phyloP scores from a whole-genome alignment of 2,329 filamentous ascomycete genomes.

The Fusarium sp. region DNA sequence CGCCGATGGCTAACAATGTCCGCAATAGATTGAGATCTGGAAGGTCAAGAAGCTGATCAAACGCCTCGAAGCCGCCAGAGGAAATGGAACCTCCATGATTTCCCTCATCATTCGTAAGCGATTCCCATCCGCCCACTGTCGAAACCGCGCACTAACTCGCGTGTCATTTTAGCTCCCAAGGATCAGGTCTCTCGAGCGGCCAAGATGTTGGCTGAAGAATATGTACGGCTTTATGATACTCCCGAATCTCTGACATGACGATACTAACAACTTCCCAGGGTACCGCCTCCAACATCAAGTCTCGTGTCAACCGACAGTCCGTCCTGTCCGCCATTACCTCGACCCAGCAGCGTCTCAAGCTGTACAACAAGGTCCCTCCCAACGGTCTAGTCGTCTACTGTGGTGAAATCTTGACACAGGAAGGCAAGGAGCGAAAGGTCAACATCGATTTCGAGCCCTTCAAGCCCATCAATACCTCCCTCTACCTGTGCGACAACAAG shows the following conservation, averaged over 20 bases:
- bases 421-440: conserved; percentile 99
- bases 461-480: conserved; percentile 99
- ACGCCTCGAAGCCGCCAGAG: conserved; percentile 94
- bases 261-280: conserved; percentile 70
- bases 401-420: conserved; percentile 98
- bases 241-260: background rate
- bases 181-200: conserved; percentile 96
- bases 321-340: conserved; percentile 98
- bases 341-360: conserved; percentile 98
- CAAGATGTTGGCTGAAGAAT: conserved; percentile 99
- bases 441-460: conserved; percentile 99
- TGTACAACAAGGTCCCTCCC: conserved; percentile 98
- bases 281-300: conserved; percentile 99
- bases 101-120: conserved; percentile 95
- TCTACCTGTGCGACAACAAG: conserved; percentile 99
- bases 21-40: conserved; percentile 79
- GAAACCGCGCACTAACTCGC: conserved; percentile 49
- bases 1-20: conserved; percentile 41
- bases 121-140: conserved; percentile 7
- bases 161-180: conserved; percentile 81
- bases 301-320: conserved; percentile 97
- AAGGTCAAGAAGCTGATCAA: conserved; percentile 99
- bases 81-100: conserved; percentile 99
- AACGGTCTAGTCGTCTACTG: conserved; percentile 99
- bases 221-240: conserved; percentile 70